These are phyloP conservation scores for Cladosporium austrohemisphaericum DNA, from an alignment of 2,329 filamentous ascomycete species.

Conservation along the genomic window DNA sequence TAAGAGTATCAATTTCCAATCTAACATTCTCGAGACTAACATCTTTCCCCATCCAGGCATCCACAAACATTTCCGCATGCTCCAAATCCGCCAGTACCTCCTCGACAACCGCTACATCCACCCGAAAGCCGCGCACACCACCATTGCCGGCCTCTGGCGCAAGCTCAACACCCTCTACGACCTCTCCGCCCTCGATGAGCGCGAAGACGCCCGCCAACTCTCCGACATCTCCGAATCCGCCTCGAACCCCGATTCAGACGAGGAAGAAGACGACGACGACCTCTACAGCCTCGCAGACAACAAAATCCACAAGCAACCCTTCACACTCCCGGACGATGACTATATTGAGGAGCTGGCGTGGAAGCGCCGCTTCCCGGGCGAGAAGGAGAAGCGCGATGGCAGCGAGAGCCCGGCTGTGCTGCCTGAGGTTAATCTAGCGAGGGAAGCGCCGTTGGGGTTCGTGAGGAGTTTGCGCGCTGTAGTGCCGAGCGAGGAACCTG, in stretches of 20 bases:
- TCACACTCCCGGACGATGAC: slow-evolving; percentile 39
- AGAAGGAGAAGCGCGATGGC: slow-evolving; percentile 19
- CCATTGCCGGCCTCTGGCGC: slow-evolving; percentile 85
- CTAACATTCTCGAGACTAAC: not conserved
- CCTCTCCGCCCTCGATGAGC: slow-evolving; percentile 78
- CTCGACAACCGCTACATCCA: slow-evolving; percentile 34
- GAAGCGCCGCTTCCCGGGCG: slow-evolving; percentile 32
- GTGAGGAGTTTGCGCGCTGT: slow-evolving; percentile 31
- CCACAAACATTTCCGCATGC: slow-evolving; percentile 91
- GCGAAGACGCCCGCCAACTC: slow-evolving; percentile 62
- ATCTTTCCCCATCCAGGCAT: slow-evolving; percentile 56
- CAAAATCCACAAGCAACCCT: slow-evolving; percentile 39
- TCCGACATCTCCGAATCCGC: slow-evolving; percentile 24
- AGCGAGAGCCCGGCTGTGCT: slow-evolving; percentile 27
- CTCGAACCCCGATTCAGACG: slow-evolving; percentile 24
- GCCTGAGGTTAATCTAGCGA: slow-evolving; percentile 31
- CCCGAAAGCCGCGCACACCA: slow-evolving; percentile 59
- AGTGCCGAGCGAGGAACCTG: slow-evolving; percentile 19
- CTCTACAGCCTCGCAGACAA: slow-evolving; percentile 35
- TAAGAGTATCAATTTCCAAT: slow-evolving; percentile 42
- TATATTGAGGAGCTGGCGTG: slow-evolving; percentile 39
- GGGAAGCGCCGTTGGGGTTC: slow-evolving; percentile 31
- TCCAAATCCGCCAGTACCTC: slow-evolving; percentile 58
- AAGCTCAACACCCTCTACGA: slow-evolving; percentile 84
- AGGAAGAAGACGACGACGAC: slow-evolving; percentile 35